These are phyloP conservation scores for Globisporangium parvum DNA, from an alignment of 352 stramenopile species.

Conservation along the genomic window DNA sequence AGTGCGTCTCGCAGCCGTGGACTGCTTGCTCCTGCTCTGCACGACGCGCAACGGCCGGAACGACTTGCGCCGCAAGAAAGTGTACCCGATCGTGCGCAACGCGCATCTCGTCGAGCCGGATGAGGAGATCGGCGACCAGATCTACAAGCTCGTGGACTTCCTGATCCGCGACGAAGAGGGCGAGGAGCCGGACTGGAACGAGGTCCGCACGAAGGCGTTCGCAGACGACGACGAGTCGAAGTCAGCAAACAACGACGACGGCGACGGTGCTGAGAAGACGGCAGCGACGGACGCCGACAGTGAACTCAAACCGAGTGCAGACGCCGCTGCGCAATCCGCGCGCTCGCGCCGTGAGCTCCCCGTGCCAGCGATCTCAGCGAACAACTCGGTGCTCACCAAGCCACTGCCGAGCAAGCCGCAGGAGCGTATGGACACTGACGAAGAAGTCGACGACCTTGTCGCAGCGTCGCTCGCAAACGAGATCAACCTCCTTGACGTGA, in stretches of 20 bases:
- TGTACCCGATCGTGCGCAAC: constrained; percentile 82
- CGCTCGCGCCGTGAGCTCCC: constrained; percentile 11
- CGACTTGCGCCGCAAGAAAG: constrained; percentile 77
- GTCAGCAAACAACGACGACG: constrained; percentile 24
- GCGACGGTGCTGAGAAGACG: not conserved
- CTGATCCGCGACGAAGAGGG: constrained; percentile 84
- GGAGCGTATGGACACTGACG: constrained; percentile 24
- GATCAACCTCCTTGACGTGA: constrained; percentile 74
- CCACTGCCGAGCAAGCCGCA: constrained; percentile 27
- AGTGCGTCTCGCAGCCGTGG: constrained; percentile 65
- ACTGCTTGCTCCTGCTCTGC: constrained; percentile 70
- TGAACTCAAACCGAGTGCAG: not conserved
- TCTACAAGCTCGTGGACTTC: constrained; percentile 88
- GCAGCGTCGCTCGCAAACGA: constrained; percentile 61
- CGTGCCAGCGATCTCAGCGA: constrained; percentile 3
- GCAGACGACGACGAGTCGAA: constrained; percentile 29
- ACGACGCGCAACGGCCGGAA: constrained; percentile 77
- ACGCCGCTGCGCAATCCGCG: constrained; percentile 1
- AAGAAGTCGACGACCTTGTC: constrained; percentile 63
- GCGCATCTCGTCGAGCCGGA: constrained; percentile 75
- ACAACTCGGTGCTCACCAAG: constrained; percentile 26
- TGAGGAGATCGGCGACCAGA: constrained; percentile 80
- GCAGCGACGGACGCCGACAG: constrained; percentile 3
- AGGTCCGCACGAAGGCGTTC: constrained; percentile 62
- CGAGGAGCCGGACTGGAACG: constrained; percentile 80